Percentiles rank a stretch among this genome's conserved stretches.
These are phyloP conservation scores for Hericium rajendrae DNA, from an alignment of 768 basidiomycete species.

Conservation along the genomic window DNA sequence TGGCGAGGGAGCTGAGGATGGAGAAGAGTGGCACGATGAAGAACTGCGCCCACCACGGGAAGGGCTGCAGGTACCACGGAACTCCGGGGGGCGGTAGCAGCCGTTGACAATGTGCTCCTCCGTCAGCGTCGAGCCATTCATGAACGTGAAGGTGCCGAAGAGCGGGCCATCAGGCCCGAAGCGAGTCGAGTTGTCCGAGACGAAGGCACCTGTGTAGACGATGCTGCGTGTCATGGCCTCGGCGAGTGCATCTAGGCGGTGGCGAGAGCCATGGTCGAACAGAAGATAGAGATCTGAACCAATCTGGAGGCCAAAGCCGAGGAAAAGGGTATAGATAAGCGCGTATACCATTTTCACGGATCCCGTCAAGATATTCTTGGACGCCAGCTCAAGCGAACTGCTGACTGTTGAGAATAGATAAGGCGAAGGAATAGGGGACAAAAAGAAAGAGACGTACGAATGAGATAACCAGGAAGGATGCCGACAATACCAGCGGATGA, in stretches of 20 bases:
- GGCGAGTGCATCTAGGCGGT: slow-evolving; percentile 40
- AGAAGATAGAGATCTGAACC: slow-evolving; percentile 72
- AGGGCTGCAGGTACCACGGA: slow-evolving; percentile 72
- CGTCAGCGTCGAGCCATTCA: slow-evolving; percentile 37
- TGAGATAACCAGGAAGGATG: slow-evolving; percentile 81
- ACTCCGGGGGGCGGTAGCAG: slow-evolving; percentile 56
- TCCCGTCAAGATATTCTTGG: slow-evolving; percentile 73
- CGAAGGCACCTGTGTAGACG: slow-evolving; percentile 53
- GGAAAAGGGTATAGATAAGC: slow-evolving; percentile 70
- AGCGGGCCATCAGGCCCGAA: slow-evolving; percentile 33
- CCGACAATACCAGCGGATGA: slow-evolving; percentile 80
- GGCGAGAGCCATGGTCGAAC: slow-evolving; percentile 49
- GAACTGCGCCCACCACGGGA: slow-evolving; percentile 66
- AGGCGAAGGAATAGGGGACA: not conserved
- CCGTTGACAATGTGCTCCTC: slow-evolving; percentile 40
- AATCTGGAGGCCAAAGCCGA: slow-evolving; percentile 77
- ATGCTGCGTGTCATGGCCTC: slow-evolving; percentile 37
- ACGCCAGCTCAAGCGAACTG: slow-evolving; percentile 72
- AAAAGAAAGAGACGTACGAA: slow-evolving; percentile 36
- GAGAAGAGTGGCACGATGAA: slow-evolving; percentile 69
- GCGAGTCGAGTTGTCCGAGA: slow-evolving; percentile 39
- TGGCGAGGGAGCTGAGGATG: slow-evolving; percentile 56
- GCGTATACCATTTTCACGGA: slow-evolving; percentile 82
- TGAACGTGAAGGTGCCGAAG: slow-evolving; percentile 57
- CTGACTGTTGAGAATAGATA: slow-evolving; percentile 41